Conservation (phyloP, 83 land plant species). For the Picea engelmannii region DNA sequence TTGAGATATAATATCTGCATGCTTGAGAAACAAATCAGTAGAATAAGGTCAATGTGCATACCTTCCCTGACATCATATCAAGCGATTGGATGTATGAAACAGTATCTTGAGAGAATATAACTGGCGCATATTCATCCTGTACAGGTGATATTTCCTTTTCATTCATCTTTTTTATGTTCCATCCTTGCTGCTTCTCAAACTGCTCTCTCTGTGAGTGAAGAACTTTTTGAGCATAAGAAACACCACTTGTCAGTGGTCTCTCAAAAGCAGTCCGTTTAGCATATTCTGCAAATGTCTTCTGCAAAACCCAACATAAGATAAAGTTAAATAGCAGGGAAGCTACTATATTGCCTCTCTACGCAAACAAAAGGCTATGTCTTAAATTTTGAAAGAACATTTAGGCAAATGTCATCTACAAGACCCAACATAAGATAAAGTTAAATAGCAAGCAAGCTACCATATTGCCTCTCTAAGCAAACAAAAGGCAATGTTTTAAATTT, state of each 20-base stretch:
- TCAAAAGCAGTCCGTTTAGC: conserved; percentile 91
- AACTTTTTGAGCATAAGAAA: conserved; percentile 90
- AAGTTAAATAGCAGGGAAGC: background rate
- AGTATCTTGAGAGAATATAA: conserved; percentile 80
- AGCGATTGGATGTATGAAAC: conserved; percentile 63
- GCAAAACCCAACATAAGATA: conserved; percentile 18
- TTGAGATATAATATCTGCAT: background rate
- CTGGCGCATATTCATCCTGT: conserved; percentile 91
- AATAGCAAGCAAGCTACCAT: background rate
- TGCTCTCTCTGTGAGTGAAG: conserved; percentile 76
- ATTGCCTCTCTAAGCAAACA: background rate
- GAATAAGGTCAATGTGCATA: conserved; percentile 13
- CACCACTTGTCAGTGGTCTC: conserved; percentile 93
- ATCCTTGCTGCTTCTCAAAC: conserved; percentile 84
- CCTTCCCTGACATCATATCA: conserved; percentile 89
- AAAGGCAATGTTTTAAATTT: background rate
- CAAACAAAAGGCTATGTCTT: background rate
- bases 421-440: background rate
- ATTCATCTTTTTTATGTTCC: conserved; percentile 81
- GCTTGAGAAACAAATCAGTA: background rate
- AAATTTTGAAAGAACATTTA: conserved; percentile 3
- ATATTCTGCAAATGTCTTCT: conserved; percentile 86
- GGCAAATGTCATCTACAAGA: conserved; percentile 78
- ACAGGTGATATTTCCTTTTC: conserved; percentile 46
- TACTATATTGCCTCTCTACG: background rate